phyloP scores from a whole-genome alignment of 2,329 filamentous ascomycete species.

The Clonostachys byssicola region DNA sequence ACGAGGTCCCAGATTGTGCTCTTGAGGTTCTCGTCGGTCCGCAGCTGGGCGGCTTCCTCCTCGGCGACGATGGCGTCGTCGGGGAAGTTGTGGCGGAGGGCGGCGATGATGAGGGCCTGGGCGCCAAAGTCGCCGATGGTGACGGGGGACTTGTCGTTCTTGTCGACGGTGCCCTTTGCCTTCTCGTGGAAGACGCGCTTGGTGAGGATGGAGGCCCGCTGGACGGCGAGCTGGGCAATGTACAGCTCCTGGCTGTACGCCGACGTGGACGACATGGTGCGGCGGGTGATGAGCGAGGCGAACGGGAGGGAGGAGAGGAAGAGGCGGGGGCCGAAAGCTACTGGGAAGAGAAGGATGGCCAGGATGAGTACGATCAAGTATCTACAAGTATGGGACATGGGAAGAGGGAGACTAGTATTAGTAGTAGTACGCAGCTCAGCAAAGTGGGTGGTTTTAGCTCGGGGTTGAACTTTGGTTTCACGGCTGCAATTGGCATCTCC shows the following conservation, averaged over 20 bases:
- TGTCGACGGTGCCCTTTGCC: constrained; percentile 84
- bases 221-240: constrained; percentile 83
- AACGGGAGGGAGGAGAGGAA: constrained; percentile 4
- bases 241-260: constrained; percentile 73
- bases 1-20: constrained; percentile 79
- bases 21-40: constrained; percentile 64
- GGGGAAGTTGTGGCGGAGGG: constrained; percentile 86
- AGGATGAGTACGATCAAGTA: constrained; percentile 2
- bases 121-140: constrained; percentile 98
- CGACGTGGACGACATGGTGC: constrained; percentile 10
- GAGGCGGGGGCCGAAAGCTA: constrained; percentile 9
- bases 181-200: constrained; percentile 66
- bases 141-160: constrained; percentile 93
- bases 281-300: constrained; percentile 5
- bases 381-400: too few species aligned
- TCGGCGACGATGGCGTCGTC: constrained; percentile 89
- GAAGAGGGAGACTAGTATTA: too few species aligned
- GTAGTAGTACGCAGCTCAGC: too few species aligned
- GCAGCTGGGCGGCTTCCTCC: constrained; percentile 82
- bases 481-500: too few species aligned
- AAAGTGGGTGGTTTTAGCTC: too few species aligned
- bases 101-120: constrained; percentile 91
- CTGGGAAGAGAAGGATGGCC: constrained; percentile 6
- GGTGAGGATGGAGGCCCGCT: constrained; percentile 61
- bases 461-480: too few species aligned